phyloP scores from a whole-genome alignment of 2,329 filamentous ascomycete genomes.

The Pyrenophora graminea region DNA sequence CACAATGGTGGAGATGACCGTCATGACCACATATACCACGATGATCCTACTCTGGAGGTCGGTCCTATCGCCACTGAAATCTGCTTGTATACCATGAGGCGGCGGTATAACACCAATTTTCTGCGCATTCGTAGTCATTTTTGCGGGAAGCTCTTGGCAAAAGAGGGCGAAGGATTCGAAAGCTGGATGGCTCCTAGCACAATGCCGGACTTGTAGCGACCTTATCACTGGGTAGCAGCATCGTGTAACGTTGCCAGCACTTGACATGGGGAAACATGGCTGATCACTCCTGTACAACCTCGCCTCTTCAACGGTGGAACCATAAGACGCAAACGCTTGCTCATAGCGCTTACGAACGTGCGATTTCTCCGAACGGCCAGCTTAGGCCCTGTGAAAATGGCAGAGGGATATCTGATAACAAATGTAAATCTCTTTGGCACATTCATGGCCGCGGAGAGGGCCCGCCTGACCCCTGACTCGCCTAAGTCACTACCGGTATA shows the following conservation, averaged over 20 bases:
- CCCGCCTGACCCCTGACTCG: background rate
- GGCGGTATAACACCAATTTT: constrained; percentile 14
- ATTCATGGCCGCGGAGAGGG: background rate
- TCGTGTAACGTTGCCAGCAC: constrained; percentile 3
- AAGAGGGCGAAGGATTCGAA: background rate
- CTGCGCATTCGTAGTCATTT: constrained; percentile 6
- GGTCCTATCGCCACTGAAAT: constrained; percentile 16
- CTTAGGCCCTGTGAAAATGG: background rate
- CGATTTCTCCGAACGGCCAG: background rate
- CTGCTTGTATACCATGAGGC: constrained; percentile 8
- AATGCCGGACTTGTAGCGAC: constrained; percentile 3
- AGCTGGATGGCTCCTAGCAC: background rate
- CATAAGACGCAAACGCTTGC: constrained; percentile 3
- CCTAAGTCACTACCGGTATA: background rate
- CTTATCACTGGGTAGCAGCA: constrained; percentile 11
- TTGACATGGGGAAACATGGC: constrained; percentile 3
- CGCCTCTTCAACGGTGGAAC: constrained; percentile 13
- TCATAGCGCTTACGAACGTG: background rate
- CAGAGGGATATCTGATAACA: background rate
- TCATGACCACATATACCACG: constrained; percentile 18
- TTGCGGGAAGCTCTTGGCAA: background rate
- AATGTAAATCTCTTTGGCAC: background rate
- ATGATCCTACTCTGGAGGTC: constrained; percentile 17
- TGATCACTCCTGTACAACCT: constrained; percentile 4
- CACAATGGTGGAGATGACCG: constrained; percentile 15